phyloP scores from a whole-genome alignment of 2,329 filamentous ascomycete species.

The Diaporthe vexans region DNA sequence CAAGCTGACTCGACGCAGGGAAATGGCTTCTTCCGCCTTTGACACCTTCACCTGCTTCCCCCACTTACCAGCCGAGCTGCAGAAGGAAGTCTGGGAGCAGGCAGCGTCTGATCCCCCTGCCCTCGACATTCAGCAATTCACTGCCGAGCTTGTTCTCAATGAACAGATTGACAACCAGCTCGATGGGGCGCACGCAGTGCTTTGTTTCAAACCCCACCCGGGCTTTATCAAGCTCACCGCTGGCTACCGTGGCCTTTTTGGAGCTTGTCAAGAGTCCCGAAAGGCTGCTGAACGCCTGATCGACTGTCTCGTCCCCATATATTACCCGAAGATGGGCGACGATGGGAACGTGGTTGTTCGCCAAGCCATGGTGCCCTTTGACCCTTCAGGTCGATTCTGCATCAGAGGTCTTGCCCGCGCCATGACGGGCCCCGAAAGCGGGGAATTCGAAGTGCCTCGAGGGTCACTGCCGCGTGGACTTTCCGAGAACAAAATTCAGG shows the following conservation, averaged over 20 bases:
- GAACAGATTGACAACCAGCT: no score
- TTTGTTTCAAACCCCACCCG: neutral
- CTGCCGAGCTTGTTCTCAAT: no score
- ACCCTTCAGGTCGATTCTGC: neutral
- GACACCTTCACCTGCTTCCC: neutral
- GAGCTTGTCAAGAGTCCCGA: neutral
- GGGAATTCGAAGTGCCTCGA: no score
- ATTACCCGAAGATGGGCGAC: neutral
- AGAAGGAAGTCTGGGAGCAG: neutral
- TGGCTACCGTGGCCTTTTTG: neutral
- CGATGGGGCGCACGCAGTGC: no score
- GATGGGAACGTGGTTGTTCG: neutral
- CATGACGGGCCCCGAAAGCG: no score
- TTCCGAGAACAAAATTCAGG: no score
- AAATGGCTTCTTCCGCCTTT: neutral
- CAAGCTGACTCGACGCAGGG: neutral
- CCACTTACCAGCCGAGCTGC: neutral
- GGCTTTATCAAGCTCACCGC: neutral
- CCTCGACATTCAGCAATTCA: neutral
- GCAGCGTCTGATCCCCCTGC: neutral
- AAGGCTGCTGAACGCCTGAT: fast-evolving
- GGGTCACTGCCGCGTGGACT: no score
- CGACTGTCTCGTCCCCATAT: neutral
- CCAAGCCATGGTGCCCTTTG: neutral
- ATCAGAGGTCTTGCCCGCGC: neutral